Evolutionary conservation across 2,329 filamentous ascomycete genomes (phyloP), one percentile per base, ranked within the genome.

Genomic region (Nannizzia gypsea): DNA sequence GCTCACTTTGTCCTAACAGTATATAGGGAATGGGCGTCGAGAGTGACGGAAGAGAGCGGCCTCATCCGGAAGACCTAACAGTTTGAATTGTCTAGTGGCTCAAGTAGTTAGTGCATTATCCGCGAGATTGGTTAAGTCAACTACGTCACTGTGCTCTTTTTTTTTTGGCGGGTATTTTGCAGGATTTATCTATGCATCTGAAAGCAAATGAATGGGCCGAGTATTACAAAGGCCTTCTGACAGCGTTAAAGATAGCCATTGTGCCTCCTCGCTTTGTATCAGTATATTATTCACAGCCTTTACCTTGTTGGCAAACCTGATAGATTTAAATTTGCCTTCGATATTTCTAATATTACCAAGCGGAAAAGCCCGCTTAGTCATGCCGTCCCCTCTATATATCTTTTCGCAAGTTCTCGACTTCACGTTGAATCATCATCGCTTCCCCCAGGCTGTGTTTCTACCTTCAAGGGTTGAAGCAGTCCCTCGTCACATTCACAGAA

Each of bases 21-120:
- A 52, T 20, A 54, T 64, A 77, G 76, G 50, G 78, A 80, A 70
- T 80, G 78, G 77, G 78, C 78, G 26, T 77, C 77, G 58, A 72
- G 78, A 59, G 77, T 78, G 6, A 72, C 73, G 59, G 73, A 74
- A 54, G 70, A 68, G 2, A 77, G 76, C 60, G 73, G 74, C 17
- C 67, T 80, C 54, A 79, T 80, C 61, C 64, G 63, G 42, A 76
- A 72, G 26, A 42, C 9, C 20, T 57, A 20, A 46, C 6, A 42
- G 36, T 42, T 20, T 4, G 42, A 22, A 13, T 28, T 15, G 4
- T 24, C 44, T 42, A 13, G 22, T 24, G 24, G 6, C 5, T 15
- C 8, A 13, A n/a, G 5, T 44, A 3, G 40, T 17, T 44, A 17
- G 20, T 50, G 11, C 17, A 13, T 13, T 26, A 28, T 8, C 44